Evolutionary conservation across 441 rosid species (phyloP), one percentile per base, ranked within the genome.

Genomic region (Erodium texanum): DNA sequence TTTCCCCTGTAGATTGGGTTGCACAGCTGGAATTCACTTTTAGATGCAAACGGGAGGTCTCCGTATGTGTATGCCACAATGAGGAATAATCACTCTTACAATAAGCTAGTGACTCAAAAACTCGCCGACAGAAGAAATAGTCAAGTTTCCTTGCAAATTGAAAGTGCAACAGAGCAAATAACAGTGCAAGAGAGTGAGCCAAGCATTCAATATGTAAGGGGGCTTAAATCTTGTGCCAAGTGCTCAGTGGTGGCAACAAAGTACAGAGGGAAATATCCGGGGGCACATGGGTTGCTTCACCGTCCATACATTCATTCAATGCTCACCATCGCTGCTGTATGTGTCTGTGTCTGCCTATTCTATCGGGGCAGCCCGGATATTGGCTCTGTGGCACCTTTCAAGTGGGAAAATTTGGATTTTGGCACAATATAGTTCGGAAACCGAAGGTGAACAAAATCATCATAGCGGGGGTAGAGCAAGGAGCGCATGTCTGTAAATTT

Each of bases 281-380:
- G 86, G 34, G 75, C 90, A 15, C 86, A 68, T 11, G 88, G 92
- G 19, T 76, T 92, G 76, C 90, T 89, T 85, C 89, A 86, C 72
- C 89, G 88, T 58, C 91, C 97, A 12, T 85, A 81, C 56, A 75
- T 87, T 74, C 92, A 92, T 78, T 92, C 96, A 12, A 84, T 92
- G 92, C 92, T 92, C 22, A 87, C 93, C 70, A 79, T 92, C 76
- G 97, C 96, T 2, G 92, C 97, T 0, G 96, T 92, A 24, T 92
- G 96, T 63, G 96, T 92, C 69, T 92, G 97, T 76, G 97, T 92
- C 64, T 92, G 97, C 78, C 80, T 92, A 62, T 89, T 89, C 86
- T 70, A 86, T 75, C 87, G 94, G 34, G 92, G 90, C 19, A 78
- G 79, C 32, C 95, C 93, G 0, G 73, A 82, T 18, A 80, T 88